phyloP scores from a whole-genome alignment of 371 early-diverging fungal genomes.

The Mucor mucedo region DNA sequence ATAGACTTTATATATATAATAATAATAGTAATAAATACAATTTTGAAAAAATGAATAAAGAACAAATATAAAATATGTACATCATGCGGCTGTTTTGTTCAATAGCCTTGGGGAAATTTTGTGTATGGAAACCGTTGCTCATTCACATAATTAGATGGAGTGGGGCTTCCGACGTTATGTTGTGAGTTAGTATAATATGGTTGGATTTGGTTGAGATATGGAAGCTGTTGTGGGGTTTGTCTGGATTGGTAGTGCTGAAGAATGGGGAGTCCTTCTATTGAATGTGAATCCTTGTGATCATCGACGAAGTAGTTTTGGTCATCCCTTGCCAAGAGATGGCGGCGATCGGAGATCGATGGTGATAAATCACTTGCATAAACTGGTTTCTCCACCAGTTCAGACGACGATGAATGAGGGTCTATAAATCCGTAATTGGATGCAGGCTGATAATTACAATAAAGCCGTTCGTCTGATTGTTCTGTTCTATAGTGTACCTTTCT shows the following conservation, averaged over 20 bases:
- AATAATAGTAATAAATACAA: slow-evolving; percentile 3
- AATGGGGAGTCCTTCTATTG: not conserved
- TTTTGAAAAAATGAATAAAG: not conserved
- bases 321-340: not conserved
- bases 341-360: not conserved
- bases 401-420: not conserved
- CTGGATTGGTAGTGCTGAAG: not conserved
- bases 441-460: not conserved
- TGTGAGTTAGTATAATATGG: not conserved
- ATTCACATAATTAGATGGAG: slow-evolving; percentile 10
- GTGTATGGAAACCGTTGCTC: slow-evolving; percentile 7
- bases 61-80: not conserved
- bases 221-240: slow-evolving; percentile 3
- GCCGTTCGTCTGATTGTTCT: not conserved
- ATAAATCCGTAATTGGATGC: too few relatives aligned
- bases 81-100: not conserved
- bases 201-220: slow-evolving; percentile 2
- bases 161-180: not conserved
- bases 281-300: not conserved
- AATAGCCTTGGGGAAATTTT: slow-evolving; percentile 15
- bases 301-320: not conserved
- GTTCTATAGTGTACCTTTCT: not conserved
- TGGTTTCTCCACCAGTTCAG: too few relatives aligned
- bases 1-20: slow-evolving; percentile 1
- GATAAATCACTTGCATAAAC: too few relatives aligned